phyloP scores from a whole-genome alignment of 345 rosid genomes.

The Erucastrum elatum region DNA sequence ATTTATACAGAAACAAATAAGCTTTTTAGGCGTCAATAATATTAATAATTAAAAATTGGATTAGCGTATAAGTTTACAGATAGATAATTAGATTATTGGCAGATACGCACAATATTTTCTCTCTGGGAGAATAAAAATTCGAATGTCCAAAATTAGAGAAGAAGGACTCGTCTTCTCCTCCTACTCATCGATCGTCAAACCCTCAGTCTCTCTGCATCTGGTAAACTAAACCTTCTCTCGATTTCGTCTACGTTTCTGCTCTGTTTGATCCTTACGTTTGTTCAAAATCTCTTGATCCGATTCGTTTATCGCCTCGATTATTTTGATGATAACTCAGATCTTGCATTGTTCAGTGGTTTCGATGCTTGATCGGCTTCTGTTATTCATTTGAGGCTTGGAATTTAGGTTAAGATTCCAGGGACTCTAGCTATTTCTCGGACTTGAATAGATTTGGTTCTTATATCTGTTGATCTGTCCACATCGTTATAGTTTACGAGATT shows the following conservation, averaged over 20 bases:
- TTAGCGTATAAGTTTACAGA: too few relatives aligned
- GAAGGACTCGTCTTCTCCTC: conserved; percentile 28
- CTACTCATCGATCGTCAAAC: conserved; percentile 41
- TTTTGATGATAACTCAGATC: conserved; percentile 25
- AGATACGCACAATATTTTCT: too few relatives aligned
- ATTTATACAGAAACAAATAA: too few relatives aligned
- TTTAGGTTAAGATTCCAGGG: background rate
- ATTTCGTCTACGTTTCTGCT: background rate
- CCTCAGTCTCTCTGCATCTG: conserved; percentile 20
- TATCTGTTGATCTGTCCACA: too few relatives aligned
- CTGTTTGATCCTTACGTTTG: background rate
- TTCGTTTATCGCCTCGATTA: background rate
- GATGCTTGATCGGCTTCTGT: background rate
- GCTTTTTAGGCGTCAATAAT: too few relatives aligned
- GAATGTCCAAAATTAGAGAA: conserved; percentile 14
- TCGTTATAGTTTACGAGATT: background rate
- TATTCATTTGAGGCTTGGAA: conserved; percentile 14
- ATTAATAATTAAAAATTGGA: too few relatives aligned
- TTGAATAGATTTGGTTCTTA: too few relatives aligned
- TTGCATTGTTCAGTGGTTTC: conserved; percentile 1
- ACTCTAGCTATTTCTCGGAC: background rate
- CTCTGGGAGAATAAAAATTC: too few relatives aligned
- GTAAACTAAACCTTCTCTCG: background rate
- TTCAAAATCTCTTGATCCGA: conserved; percentile 39
- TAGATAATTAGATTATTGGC: too few relatives aligned